Conservation (phyloP, 2,329 filamentous ascomycete species). For the Purpureocillium takamizusanense region DNA sequence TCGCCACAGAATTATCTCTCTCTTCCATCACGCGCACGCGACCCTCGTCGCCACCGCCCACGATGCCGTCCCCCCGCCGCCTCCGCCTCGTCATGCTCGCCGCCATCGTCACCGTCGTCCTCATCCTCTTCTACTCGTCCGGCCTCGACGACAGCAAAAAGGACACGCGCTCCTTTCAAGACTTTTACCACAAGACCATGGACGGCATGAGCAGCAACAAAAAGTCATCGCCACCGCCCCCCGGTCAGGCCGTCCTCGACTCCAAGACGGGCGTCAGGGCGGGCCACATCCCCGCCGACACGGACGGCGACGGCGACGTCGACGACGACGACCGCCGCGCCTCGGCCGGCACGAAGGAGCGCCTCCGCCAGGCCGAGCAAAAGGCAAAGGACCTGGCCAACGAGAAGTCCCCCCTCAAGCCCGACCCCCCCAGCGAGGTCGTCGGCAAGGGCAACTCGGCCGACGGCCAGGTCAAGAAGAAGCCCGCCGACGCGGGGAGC, state of each 20-base stretch:
- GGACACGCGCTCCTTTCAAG: constrained; percentile 32
- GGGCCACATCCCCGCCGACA: constrained; percentile 33
- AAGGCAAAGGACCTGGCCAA: constrained; percentile 61
- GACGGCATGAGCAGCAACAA: constrained; percentile 40
- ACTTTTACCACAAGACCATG: constrained; percentile 53
- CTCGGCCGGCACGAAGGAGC: constrained; percentile 43
- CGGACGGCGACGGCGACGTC: constrained; percentile 45
- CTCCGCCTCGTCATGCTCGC: constrained; percentile 58
- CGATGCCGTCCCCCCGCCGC: constrained; percentile 63
- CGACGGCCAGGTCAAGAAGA: constrained; percentile 34
- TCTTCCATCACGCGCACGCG: background rate
- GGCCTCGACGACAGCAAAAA: constrained; percentile 38
- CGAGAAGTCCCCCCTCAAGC: constrained; percentile 54
- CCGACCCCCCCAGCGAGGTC: constrained; percentile 47
- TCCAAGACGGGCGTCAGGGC: constrained; percentile 26
- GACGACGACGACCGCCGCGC: constrained; percentile 47
- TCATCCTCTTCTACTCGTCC: constrained; percentile 66
- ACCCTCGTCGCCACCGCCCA: constrained; percentile 7
- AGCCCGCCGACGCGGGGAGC: constrained; percentile 13
- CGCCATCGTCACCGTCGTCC: constrained; percentile 54
- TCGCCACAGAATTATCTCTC: no score
- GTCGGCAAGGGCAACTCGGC: constrained; percentile 51
- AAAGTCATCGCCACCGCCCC: constrained; percentile 8
- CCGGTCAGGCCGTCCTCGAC: constrained; percentile 30
- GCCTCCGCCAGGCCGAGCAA: constrained; percentile 60